Conservation (phyloP, 2,329 filamentous ascomycete genomes). For the Coniochaeta sp. region DNA sequence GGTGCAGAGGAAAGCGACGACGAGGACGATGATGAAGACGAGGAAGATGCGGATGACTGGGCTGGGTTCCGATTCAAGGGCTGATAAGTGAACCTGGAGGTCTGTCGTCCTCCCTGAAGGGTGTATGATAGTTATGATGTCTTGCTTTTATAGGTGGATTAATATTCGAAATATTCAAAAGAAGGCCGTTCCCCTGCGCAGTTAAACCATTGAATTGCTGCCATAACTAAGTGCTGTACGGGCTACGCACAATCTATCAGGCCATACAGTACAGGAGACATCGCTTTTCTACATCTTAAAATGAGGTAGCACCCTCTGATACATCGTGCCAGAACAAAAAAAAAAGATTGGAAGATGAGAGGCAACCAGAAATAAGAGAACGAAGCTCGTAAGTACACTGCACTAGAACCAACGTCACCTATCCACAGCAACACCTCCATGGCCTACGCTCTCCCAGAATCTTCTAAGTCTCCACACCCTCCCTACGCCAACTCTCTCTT, state of each 20-base stretch:
- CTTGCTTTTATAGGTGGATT: neutral
- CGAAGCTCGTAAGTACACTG: neutral
- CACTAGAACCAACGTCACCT: neutral
- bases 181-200: no score
- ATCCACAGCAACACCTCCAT: neutral
- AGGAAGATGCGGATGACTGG: conserved; percentile 47
- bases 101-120: neutral
- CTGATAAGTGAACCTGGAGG: neutral
- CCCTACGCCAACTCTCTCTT: conserved; percentile 45
- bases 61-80: conserved; percentile 47
- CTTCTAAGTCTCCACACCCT: conserved; percentile 53
- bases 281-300: neutral
- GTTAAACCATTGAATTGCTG: no score
- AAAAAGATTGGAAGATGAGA: neutral
- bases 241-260: no score
- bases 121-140: neutral
- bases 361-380: neutral
- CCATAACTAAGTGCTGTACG: no score
- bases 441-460: conserved; percentile 58
- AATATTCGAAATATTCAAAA: neutral
- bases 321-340: neutral
- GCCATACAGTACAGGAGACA: no score
- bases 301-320: neutral
- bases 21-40: conserved; percentile 27
- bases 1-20: conserved; percentile 13